Evolutionary conservation across 176 grass and related monocot species (phyloP), one percentile per base, ranked within the genome.

Genomic region (Oryza meyeriana): DNA sequence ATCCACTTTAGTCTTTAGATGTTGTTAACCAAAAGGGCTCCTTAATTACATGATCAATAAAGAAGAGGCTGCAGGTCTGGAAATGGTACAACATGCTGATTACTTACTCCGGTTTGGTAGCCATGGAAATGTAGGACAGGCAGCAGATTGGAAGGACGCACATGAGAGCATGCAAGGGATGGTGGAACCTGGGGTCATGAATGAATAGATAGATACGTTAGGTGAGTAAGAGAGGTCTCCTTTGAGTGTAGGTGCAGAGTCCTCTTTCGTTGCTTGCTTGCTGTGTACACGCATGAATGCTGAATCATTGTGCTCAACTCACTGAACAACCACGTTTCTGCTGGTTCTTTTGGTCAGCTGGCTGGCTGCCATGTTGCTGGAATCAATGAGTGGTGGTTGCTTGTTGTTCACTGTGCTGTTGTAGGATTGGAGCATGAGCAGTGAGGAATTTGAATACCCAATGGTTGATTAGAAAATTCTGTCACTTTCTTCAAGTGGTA

Each of bases 181-280:
- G 29, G 66, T 27, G 55, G 47, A 86, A 65, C 52, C 27, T 78
- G 66, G 52, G 22, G 50, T 44, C 50, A 55, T 55, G 20, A 42
- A 42, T 42, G 2, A 9, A 65, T 48, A 24, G 32, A 9, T 70
- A 70, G 64, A 71, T 80, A 85, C 67, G 82, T 85, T 89, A 27
- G 87, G 70, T 85, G 63, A 6, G 38, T 48, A 75, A 41, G 65
- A 1, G 45, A 36, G 40, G 67, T 66, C 48, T 9, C 50, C 83
- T 90, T 82, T 81, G 83, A 86, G 78, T 85, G 73, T 50, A 22
- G 67, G 12, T 82, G 78, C 88, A 86, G 83, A 47, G 48, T 72
- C 35, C 32, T 64, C 5, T 58, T 66, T 24, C 34, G 4, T 36
- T 5, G 16, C 61, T 57, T 81, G 30, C 50, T 55, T 69, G 41